phyloP scores from a whole-genome alignment of 305 asterid genomes.

The Fraxinus sp. region DNA sequence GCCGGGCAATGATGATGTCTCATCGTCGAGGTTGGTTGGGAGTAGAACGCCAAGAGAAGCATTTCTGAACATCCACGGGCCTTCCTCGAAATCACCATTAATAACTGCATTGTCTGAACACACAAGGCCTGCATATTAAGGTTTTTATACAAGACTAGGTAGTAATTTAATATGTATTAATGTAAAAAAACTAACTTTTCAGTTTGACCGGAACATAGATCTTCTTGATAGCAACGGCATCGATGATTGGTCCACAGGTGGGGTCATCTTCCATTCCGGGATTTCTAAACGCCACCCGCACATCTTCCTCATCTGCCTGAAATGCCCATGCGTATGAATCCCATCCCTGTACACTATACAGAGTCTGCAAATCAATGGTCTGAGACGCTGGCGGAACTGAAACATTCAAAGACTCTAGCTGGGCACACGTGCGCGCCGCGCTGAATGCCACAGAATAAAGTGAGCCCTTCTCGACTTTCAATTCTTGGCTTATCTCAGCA shows the following conservation, averaged over 20 bases:
- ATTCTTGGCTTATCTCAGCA: slow-evolving; percentile 78
- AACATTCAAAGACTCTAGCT: slow-evolving; percentile 84
- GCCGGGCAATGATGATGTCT: slow-evolving; percentile 85
- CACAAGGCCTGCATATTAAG: neutral
- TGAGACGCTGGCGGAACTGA: slow-evolving; percentile 79
- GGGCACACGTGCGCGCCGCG: slow-evolving; percentile 96
- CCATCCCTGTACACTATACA: slow-evolving; percentile 86
- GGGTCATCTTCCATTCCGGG: slow-evolving; percentile 99
- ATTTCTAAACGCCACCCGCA: slow-evolving; percentile 59
- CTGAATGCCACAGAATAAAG: slow-evolving; percentile 83
- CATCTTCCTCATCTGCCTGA: slow-evolving; percentile 56
- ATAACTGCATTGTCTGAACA: slow-evolving; percentile 69
- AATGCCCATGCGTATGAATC: slow-evolving; percentile 93
- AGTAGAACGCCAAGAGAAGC: slow-evolving; percentile 88
- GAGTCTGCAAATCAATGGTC: slow-evolving; percentile 80
- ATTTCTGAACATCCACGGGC: slow-evolving; percentile 93
- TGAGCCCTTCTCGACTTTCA: slow-evolving; percentile 69
- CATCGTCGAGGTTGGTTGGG: slow-evolving; percentile 89
- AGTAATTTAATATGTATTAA: neutral
- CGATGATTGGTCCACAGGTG: slow-evolving; percentile 88
- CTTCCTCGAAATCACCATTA: slow-evolving; percentile 95
- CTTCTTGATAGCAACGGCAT: slow-evolving; percentile 84
- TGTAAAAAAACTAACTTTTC: slow-evolving; percentile 48
- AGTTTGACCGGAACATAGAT: slow-evolving; percentile 66
- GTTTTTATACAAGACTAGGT: neutral